Evolutionary conservation across 345 rosid species (phyloP), one percentile per base, ranked within the genome.

Genomic region (Salix arbutifolia): DNA sequence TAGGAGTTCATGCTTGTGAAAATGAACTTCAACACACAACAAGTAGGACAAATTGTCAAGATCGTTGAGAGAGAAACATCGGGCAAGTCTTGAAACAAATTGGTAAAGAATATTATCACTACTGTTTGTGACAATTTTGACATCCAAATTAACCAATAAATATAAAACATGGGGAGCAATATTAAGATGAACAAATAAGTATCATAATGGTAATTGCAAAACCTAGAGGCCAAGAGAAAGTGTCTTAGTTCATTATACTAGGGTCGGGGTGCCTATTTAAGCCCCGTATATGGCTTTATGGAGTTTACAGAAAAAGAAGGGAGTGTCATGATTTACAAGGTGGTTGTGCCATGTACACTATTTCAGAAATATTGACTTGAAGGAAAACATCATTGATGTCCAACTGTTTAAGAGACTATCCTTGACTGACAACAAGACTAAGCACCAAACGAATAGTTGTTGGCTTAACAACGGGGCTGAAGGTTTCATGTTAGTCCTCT

Each of bases 221-320:
- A 6, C 0, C 58, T 0, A 18, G 0, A 52, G 19, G n/a, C n/a
- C 3, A 18, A 14, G 2, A 48, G 8, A 17, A 18, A 52, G 19
- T 6, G 8, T 31, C 9, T 0, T 0, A 52, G 19, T 19, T 52
- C 58, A 52, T 52, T 6, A 2, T 18, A 65, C 5, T 4, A 2
- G 8, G 42, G 40, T 2, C 6, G 2, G 3, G 23, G 40, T 0
- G n/a, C 4, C 1, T 65, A 40, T 65, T 65, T 31, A 2, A 65
- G 38, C 1, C 42, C n/a, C 0, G 18, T 31, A 65, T 16, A 65
- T 26, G 12, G 4, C 42, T 4, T 65, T 31, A 0, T 17, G 69
- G 0, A 65, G 69, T 30, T 65, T 65, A 0, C 8, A 26, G 5
- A 2, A 0, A 26, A 6, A 23, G 0, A 13, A 17, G 0, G 1